Evolutionary conservation across 1,284 basidiomycete genomes (phyloP).

Genomic region (Xerocomus amazonicus): DNA sequence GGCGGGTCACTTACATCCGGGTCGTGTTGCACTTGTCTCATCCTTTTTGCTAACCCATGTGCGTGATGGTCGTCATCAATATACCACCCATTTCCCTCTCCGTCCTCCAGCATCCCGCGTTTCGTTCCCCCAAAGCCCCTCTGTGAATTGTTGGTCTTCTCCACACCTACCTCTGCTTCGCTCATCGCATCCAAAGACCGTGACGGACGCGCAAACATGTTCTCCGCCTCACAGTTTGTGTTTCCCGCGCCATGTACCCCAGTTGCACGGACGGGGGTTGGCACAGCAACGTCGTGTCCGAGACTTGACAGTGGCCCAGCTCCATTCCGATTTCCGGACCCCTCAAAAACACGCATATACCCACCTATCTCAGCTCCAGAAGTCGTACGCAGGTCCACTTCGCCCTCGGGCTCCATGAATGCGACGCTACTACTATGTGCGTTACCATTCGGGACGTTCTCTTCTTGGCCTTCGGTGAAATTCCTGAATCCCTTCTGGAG

Average conservation of each 20-base stretch:
- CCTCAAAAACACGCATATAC: conserved; percentile 27
- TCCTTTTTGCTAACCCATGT: conserved; percentile 15
- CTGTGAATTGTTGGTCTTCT: conserved; percentile 1
- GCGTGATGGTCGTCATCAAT: conserved; percentile 1
- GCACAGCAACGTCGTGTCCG: conserved; percentile 15
- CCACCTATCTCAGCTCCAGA: conserved; percentile 9
- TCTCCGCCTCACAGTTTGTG: conserved; percentile 1
- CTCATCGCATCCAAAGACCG: conserved; percentile 8
- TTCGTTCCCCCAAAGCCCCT: conserved; percentile 11
- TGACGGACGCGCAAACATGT: conserved; percentile 7
- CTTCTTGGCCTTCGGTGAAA: conserved; percentile 6
- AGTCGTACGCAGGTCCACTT: background rate
- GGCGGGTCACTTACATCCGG: conserved; percentile 18
- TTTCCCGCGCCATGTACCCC: background rate
- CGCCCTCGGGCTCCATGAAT: conserved; percentile 8
- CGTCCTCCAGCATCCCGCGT: conserved; percentile 16
- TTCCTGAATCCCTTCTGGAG: conserved; percentile 9
- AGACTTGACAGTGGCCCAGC: conserved; percentile 1
- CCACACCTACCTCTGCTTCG: conserved; percentile 7
- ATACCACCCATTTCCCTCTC: conserved; percentile 5
- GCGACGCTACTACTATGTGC: background rate
- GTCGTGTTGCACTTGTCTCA: conserved; percentile 11
- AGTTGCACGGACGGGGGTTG: conserved; percentile 14
- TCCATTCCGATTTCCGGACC: conserved; percentile 1
- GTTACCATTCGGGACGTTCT: conserved; percentile 1